A percentile compares a stretch with the other conserved stretches of the same genome.
phyloP scores from a whole-genome alignment of 768 basidiomycete genomes.

The Pulveroboletus ravenelii region DNA sequence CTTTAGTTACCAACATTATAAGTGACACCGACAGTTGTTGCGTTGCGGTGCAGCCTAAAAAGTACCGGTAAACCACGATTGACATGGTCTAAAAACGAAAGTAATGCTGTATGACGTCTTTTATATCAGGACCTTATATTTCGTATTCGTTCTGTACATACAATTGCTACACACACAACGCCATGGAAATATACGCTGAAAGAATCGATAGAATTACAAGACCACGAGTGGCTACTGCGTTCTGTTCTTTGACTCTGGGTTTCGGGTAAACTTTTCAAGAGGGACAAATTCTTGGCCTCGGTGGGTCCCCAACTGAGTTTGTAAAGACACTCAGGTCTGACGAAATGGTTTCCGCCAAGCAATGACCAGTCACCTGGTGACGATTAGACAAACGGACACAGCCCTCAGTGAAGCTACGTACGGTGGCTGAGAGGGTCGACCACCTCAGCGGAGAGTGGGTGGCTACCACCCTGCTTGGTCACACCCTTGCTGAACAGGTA shows the following conservation, averaged over 20 bases:
- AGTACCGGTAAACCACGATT: neutral
- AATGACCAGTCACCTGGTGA: slow-evolving; percentile 37
- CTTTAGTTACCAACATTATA: slow-evolving; percentile 6
- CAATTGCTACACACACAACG: neutral
- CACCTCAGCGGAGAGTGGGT: slow-evolving; percentile 31
- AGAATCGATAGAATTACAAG: neutral
- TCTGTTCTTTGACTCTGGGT: slow-evolving; percentile 21
- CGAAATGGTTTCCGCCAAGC: slow-evolving; percentile 36
- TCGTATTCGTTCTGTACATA: slow-evolving; percentile 8
- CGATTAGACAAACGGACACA: neutral
- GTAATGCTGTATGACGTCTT: slow-evolving; percentile 3
- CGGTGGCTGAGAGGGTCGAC: slow-evolving; percentile 37
- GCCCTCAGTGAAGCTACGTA: slow-evolving; percentile 16
- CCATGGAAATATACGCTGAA: neutral
- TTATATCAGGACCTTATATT: neutral
- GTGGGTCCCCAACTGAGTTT: slow-evolving; percentile 39
- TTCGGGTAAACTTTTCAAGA: slow-evolving; percentile 26
- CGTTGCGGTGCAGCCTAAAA: neutral
- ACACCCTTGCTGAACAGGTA: slow-evolving; percentile 33
- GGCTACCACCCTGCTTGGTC: slow-evolving; percentile 31
- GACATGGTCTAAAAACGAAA: neutral
- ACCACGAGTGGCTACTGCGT: neutral
- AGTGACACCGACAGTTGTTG: neutral
- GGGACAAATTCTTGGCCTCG: slow-evolving; percentile 22
- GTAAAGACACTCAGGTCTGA: slow-evolving; percentile 32